Percentiles rank a stretch among this genome's conserved stretches.
Conservation (phyloP, 2,329 filamentous ascomycete species). For the Sporothrix brunneoviolacea region DNA sequence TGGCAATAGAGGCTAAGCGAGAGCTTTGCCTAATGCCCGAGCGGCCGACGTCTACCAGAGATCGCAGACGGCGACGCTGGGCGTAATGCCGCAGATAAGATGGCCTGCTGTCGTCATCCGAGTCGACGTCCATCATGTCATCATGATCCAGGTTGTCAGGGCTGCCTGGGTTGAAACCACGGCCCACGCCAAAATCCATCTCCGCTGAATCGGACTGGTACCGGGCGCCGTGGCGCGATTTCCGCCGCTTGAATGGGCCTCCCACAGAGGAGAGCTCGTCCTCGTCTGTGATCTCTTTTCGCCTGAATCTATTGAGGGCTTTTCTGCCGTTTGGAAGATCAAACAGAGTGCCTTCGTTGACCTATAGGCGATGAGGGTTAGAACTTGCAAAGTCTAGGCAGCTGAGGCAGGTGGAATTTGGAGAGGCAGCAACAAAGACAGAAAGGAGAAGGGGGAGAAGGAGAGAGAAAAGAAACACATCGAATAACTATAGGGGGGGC, state of each 20-base stretch:
- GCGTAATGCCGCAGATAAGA: not conserved
- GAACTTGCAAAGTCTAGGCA: not conserved
- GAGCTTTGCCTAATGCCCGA: conserved; percentile 13
- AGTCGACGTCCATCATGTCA: conserved; percentile 5
- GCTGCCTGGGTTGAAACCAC: not conserved
- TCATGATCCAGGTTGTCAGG: not conserved
- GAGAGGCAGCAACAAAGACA: not conserved
- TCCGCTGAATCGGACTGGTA: conserved; percentile 1
- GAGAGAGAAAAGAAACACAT: not conserved
- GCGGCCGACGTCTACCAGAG: not conserved
- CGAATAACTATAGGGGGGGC: no score
- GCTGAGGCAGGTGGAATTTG: not conserved
- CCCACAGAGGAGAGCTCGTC: not conserved
- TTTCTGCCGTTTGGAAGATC: conserved; percentile 18
- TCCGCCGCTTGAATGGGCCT: conserved; percentile 9
- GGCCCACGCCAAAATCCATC: conserved; percentile 3
- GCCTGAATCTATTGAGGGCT: conserved; percentile 13
- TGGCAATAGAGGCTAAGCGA: conserved; percentile 2
- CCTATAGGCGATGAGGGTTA: not conserved
- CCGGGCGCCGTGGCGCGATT: conserved; percentile 1
- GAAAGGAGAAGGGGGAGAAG: not conserved
- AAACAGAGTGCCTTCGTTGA: conserved; percentile 1
- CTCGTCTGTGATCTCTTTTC: conserved; percentile 1
- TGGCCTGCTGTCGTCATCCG: conserved; percentile 1
- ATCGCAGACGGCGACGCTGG: conserved; percentile 4